A percentile compares a stretch with the other conserved stretches of the same genome.
These are phyloP conservation scores for Umbelopsis sp. DNA, from an alignment of 192 early-diverging fungal species.

Conservation along the genomic window DNA sequence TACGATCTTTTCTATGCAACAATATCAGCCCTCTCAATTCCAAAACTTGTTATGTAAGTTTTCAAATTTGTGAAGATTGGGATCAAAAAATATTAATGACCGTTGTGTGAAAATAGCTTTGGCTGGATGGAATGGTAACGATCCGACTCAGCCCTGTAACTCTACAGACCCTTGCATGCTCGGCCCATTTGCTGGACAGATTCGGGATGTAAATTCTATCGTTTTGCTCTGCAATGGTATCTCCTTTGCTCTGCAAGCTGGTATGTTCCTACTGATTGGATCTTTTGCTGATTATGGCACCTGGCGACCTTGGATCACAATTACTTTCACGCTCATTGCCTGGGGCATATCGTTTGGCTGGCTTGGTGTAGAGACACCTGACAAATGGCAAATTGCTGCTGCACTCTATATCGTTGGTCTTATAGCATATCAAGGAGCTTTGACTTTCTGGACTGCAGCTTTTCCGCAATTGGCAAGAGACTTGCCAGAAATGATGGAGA, in stretches of 20 bases:
- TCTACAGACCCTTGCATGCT: conserved; percentile 11
- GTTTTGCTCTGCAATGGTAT: conserved; percentile 23
- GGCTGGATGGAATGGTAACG: conserved; percentile 19
- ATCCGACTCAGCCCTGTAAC: conserved; percentile 21
- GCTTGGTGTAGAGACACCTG: conserved; percentile 12
- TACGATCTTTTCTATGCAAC: background rate
- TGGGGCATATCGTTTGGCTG: conserved; percentile 21
- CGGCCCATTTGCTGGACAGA: conserved; percentile 19
- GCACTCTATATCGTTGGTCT: conserved; percentile 9
- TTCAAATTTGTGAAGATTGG: background rate
- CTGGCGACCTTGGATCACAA: conserved; percentile 18
- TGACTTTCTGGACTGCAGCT: conserved; percentile 20
- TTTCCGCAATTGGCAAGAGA: conserved; percentile 18
- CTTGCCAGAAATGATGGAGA: conserved; percentile 17
- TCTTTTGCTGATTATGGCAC: conserved; percentile 20
- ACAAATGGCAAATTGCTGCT: conserved; percentile 9
- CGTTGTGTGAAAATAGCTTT: background rate
- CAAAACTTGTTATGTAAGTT: conserved; percentile 24
- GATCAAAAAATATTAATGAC: no score
- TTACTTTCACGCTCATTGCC: conserved; percentile 1
- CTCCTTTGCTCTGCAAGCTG: conserved; percentile 20
- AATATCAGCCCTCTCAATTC: conserved; percentile 13
- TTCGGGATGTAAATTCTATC: conserved; percentile 18
- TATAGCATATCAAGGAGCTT: conserved; percentile 19
- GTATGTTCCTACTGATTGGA: conserved; percentile 16